Base-by-base conservation (phyloP, 176 grass and related monocot species). In the Oryza punctata region DNA sequence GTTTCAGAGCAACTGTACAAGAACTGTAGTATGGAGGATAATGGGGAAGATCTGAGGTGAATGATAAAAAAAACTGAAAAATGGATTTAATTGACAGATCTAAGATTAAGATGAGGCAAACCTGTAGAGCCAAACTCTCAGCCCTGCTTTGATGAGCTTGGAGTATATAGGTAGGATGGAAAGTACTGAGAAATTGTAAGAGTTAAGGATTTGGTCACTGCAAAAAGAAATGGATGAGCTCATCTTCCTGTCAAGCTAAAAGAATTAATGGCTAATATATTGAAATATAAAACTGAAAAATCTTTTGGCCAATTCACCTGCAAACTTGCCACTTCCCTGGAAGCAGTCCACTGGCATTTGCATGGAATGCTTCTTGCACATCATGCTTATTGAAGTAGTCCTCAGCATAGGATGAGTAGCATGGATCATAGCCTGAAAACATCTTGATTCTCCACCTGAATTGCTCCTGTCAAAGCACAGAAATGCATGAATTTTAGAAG, bases 51-150 rank as follows among this genome's bases (percentile, higher is more conserved):
- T 49, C 10, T 1, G 7, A 29, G 47, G 24, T 78, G 60, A 7
- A 10, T 66, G 23, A 41, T 67, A 25, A 13, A 67, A 41, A 79
- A 49, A 41, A 79, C 3, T 13, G 43, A 19, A 52, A 24, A 79
- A 13, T 72, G 83, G 30, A 12, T 47, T 54, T 57, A 57, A 21
- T 57, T 57, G 52, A n/a, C 52, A 57, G 50, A 2, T 19, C 50
- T 54, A 19, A 54, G 16, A 57, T 57, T 57, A 67, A 28, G 64
- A 80, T 76, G 77, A 74, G 43, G 40, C 85, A 65, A 40, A 97
- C 94, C 94, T 97, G 91, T 94, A 97, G 63, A 97, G 63, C 94
- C 94, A 97, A 45, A 97, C 89, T 67, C 91, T 91, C 29, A 97
- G 5, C 12, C 94, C 89, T 67, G 87, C 94, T 89, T 94, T 91